These are phyloP conservation scores for Rickenella mellea DNA, from an alignment of 768 basidiomycete species.

Conservation along the genomic window DNA sequence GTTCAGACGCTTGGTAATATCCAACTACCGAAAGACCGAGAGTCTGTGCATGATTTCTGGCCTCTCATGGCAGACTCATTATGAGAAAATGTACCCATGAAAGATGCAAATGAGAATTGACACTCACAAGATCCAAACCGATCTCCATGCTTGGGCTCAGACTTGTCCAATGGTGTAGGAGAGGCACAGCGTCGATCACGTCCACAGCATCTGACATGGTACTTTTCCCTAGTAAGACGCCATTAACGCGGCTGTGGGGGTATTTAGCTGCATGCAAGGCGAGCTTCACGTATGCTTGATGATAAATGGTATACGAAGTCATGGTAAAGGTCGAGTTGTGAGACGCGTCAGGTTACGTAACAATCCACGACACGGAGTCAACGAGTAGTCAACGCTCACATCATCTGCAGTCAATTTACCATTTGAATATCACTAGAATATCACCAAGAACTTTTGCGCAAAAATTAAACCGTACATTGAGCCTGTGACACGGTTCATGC, in stretches of 20 bases:
- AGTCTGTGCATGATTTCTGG: conserved; percentile 48
- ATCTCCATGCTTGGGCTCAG: conserved; percentile 83
- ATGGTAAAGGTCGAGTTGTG: too few relatives aligned
- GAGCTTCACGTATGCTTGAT: conserved; percentile 62
- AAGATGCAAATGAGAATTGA: not conserved
- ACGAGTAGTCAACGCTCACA: too few relatives aligned
- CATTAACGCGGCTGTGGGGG: conserved; percentile 67
- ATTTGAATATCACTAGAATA: too few relatives aligned
- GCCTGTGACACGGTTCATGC: not conserved
- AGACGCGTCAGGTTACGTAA: too few relatives aligned
- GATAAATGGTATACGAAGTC: conserved; percentile 41
- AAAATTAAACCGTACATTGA: too few relatives aligned
- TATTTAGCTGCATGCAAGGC: conserved; percentile 76
- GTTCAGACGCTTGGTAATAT: conserved; percentile 68
- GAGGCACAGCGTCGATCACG: conserved; percentile 60
- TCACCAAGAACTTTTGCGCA: too few relatives aligned
- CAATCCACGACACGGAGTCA: too few relatives aligned
- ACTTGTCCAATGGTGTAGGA: conserved; percentile 80
- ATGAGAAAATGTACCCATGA: not conserved
- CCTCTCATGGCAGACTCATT: conserved; percentile 27
- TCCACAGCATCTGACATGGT: conserved; percentile 25
- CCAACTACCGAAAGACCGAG: conserved; percentile 48
- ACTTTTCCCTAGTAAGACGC: conserved; percentile 60
- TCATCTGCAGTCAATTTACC: too few relatives aligned
- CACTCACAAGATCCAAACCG: conserved; percentile 63